Evolutionary conservation across 2,329 filamentous ascomycete genomes (phyloP).

Genomic region (Fusarium sp.): DNA sequence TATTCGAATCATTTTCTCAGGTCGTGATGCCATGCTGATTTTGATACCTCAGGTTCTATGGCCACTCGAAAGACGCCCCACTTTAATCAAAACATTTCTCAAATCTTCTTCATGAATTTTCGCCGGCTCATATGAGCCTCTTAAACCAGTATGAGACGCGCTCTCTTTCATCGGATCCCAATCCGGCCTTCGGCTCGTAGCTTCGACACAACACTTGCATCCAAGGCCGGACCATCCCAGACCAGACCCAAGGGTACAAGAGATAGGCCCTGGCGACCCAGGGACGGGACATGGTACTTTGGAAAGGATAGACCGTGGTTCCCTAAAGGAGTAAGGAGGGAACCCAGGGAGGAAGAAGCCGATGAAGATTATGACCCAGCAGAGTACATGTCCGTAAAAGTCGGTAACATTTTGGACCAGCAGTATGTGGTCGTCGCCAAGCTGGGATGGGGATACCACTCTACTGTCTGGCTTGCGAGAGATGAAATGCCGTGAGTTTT

Average conservation of each 20-base stretch:
- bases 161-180: not conserved
- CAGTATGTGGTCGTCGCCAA: conserved; percentile 53
- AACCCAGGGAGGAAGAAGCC: no score
- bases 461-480: conserved; percentile 54
- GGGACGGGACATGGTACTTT: no score
- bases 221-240: no score
- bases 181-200: not conserved
- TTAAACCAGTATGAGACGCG: not conserved
- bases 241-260: no score
- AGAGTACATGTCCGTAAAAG: conserved; percentile 47
- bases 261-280: no score
- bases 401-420: conserved; percentile 48
- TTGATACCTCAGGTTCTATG: not conserved
- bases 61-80: no score
- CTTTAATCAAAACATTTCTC: not conserved
- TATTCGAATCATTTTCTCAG: no score
- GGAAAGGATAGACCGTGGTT: no score
- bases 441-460: conserved; percentile 52
- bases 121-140: no score
- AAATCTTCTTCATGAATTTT: no score
- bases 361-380: no score
- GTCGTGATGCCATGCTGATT: no score
- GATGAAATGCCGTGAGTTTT: conserved; percentile 39
- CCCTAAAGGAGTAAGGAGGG: not conserved
- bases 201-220: not conserved